Evolutionary conservation across 768 basidiomycete genomes (phyloP).

Genomic region (Sporobolomyces phaffii): DNA sequence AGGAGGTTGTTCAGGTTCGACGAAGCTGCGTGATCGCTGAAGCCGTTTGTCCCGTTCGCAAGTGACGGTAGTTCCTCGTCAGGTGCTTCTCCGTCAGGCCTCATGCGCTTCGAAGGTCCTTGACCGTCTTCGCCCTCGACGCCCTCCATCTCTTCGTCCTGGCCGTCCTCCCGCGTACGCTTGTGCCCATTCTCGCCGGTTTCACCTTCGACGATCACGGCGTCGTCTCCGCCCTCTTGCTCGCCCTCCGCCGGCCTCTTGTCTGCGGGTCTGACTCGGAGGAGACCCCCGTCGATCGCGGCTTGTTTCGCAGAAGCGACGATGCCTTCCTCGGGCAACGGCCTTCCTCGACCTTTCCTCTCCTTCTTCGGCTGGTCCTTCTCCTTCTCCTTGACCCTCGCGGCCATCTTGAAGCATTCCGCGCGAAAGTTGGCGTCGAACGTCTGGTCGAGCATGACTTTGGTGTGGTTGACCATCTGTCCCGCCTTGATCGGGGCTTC

Average conservation of each 20-base stretch:
- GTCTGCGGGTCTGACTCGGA: neutral
- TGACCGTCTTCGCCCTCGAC: constrained; percentile 10
- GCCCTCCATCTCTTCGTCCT: constrained; percentile 13
- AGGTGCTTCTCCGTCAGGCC: constrained; percentile 4
- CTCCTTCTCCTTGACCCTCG: constrained; percentile 52
- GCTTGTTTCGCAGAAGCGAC: constrained; percentile 17
- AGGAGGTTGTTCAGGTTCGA: constrained; percentile 18
- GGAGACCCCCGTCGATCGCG: constrained; percentile 13
- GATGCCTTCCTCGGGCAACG: constrained; percentile 51
- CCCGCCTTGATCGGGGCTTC: constrained; percentile 76
- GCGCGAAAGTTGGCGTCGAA: constrained; percentile 69
- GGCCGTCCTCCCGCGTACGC: constrained; percentile 20
- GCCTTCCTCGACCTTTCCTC: constrained; percentile 55
- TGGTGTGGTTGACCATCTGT: constrained; percentile 72
- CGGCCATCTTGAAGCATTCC: constrained; percentile 84
- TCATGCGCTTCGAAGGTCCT: constrained; percentile 18
- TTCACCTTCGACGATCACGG: neutral
- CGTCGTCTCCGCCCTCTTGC: neutral
- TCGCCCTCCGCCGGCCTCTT: too few species aligned
- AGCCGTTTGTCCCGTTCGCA: neutral
- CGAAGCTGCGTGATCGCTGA: too few species aligned
- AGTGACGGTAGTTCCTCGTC: neutral
- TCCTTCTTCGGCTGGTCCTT: constrained; percentile 54
- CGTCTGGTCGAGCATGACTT: constrained; percentile 76
- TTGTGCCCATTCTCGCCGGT: constrained; percentile 16